These are phyloP conservation scores for Neonectria coccinea DNA, from an alignment of 2,329 filamentous ascomycete genomes.

Conservation along the genomic window DNA sequence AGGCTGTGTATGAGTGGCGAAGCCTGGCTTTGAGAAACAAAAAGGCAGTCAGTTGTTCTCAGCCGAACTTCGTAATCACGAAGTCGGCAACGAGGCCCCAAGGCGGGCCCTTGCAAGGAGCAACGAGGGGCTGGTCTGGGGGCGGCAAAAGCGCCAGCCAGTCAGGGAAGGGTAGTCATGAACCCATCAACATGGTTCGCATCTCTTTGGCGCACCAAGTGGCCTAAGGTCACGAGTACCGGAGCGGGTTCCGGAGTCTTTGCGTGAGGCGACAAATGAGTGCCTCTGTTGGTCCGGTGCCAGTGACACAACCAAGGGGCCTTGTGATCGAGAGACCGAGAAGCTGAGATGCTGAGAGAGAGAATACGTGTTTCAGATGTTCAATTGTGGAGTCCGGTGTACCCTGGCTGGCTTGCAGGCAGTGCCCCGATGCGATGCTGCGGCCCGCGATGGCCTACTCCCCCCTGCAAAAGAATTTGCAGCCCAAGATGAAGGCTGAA, in stretches of 20 bases:
- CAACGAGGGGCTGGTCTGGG: background rate
- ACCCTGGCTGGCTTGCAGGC: background rate
- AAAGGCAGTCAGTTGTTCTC: background rate
- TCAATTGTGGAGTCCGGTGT: background rate
- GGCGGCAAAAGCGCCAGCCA: background rate
- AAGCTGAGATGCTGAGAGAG: background rate
- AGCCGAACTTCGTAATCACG: background rate
- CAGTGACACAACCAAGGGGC: background rate
- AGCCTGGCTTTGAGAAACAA: background rate
- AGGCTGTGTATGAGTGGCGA: background rate
- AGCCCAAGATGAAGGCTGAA: background rate
- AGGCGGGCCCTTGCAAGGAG: too few relatives aligned
- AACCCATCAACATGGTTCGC: background rate
- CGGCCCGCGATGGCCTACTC: background rate
- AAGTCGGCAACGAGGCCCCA: background rate
- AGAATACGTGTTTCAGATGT: background rate
- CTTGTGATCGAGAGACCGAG: background rate
- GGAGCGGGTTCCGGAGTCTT: background rate
- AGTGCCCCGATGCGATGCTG: background rate
- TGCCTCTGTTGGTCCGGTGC: background rate
- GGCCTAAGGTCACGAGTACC: background rate
- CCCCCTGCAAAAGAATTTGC: background rate
- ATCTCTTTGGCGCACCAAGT: background rate
- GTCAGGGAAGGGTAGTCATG: background rate
- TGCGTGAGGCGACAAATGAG: background rate